Base-by-base conservation (phyloP, 208 protist species). In the Leishmania arabica region DNA sequence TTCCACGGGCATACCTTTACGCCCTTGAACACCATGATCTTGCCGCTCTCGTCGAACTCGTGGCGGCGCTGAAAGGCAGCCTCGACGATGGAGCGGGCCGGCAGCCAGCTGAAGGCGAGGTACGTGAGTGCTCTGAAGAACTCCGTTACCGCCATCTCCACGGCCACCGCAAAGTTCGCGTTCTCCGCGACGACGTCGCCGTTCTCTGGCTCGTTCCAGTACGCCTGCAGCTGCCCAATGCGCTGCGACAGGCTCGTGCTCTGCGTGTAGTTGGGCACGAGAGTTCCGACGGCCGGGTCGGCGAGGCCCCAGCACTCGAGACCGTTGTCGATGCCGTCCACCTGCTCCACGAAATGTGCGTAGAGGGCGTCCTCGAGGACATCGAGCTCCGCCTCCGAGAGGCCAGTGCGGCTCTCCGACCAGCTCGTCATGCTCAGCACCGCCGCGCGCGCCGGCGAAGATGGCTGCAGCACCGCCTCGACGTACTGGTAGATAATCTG, bases 271-370 rank as follows among this genome's bases (percentile, higher is more conserved):
- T 94, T 95, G 65, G 89, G 84, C 62, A 91, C 84, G 45, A 92
- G 84, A 53, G 84, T 60, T 24, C 72, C 81, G 45, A 74, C 80
- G 4, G 79, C 83, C 17, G 75, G 77, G 47, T 86, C 82, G 2
- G 68, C 75, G 37, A 87, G 78, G 56, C 82, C 86, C 84, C 89
- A 98, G 58, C 84, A 80, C 70, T 98, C 92, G 31, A 99, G 90
- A 37, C 98, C 98, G 88, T 99, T 99, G 81, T 99, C 98, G 58
- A 98, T 93, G 60, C 91, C 98, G 82, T 99, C 98, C 56, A 99
- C 91, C 79, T 97, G 88, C 82, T 99, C 94, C 47, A 99, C 88
- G 77, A 99, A 98, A 73, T 91, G 89, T 8, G 85, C 66, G 85
- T 98, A 99, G 45, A 99, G 75, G 73, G 91, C 88, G 58, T 95